Evolutionary conservation across 176 grass and related monocot species (phyloP).

Genomic region (Musa itinerans): DNA sequence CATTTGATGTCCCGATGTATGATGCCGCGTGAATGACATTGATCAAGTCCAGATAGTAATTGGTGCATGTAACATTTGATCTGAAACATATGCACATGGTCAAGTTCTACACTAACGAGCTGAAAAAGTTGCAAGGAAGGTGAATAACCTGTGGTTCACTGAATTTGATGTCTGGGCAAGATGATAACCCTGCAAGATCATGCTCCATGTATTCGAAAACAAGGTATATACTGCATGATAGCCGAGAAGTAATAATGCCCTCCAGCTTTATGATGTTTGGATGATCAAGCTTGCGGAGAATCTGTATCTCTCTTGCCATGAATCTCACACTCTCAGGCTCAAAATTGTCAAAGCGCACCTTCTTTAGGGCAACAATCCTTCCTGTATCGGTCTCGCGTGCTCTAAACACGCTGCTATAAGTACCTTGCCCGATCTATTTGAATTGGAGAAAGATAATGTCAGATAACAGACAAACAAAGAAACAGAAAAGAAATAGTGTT

Average conservation of each 20-base stretch:
- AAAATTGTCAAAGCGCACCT: background rate
- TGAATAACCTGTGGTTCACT: too few species aligned
- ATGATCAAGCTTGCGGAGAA: too few species aligned
- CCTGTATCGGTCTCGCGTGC: constrained; percentile 29
- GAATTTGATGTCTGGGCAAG: too few species aligned
- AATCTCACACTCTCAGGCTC: constrained; percentile 35
- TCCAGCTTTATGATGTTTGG: background rate
- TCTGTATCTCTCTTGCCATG: constrained; percentile 12
- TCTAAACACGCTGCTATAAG: constrained; percentile 9
- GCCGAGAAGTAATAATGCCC: constrained; percentile 32
- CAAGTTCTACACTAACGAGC: background rate
- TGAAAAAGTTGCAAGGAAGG: too few species aligned
- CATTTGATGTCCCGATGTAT: constrained; percentile 92
- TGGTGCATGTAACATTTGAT: too few species aligned
- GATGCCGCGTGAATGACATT: constrained; percentile 6
- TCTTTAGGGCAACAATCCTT: constrained; percentile 28
- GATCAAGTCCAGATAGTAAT: too few species aligned
- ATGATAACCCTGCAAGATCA: constrained; percentile 28
- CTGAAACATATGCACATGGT: background rate
- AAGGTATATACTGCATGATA: constrained; percentile 18
- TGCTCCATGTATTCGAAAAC: constrained; percentile 35
- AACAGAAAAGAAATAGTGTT: too few species aligned
- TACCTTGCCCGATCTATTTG: constrained; percentile 28
- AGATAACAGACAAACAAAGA: too few species aligned
- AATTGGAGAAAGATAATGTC: background rate